phyloP scores from a whole-genome alignment of 331 rosid species.

The Stylosanthes scabra region DNA sequence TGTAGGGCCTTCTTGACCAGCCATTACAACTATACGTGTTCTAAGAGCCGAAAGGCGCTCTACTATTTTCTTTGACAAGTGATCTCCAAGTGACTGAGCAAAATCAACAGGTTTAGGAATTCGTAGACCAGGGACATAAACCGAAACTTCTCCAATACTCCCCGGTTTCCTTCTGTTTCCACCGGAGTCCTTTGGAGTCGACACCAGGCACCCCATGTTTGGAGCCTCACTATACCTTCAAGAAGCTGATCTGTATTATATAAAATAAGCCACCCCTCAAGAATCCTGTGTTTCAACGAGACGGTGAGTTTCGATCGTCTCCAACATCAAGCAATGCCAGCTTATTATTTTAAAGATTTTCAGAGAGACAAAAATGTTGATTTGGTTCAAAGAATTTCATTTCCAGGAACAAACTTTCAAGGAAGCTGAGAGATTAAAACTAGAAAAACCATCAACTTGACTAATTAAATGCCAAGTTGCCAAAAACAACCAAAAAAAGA shows the following conservation, averaged over 20 bases:
- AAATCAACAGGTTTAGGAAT: slow-evolving; percentile 95
- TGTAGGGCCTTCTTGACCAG: slow-evolving; percentile 97
- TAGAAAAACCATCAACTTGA: slow-evolving; percentile 47
- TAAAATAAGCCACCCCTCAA: slow-evolving; percentile 44
- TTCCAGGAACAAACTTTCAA: slow-evolving; percentile 43
- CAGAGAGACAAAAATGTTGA: slow-evolving; percentile 31
- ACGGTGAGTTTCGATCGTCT: slow-evolving; percentile 10
- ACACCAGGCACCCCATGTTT: slow-evolving; percentile 87
- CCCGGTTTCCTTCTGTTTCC: slow-evolving; percentile 90
- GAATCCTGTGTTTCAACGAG: slow-evolving; percentile 25
- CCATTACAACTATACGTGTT: slow-evolving; percentile 96
- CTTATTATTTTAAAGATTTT: slow-evolving; percentile 25
- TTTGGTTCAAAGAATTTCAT: slow-evolving; percentile 35
- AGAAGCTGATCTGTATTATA: slow-evolving; percentile 37
- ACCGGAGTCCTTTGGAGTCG: slow-evolving; percentile 77
- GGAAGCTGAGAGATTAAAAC: slow-evolving; percentile 50
- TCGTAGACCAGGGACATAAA: slow-evolving; percentile 93
- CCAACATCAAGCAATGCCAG: slow-evolving; percentile 22
- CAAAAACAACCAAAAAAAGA: slow-evolving; percentile 73
- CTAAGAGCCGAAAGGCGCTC: slow-evolving; percentile 89
- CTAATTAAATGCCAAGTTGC: slow-evolving; percentile 76
- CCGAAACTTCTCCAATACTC: slow-evolving; percentile 93
- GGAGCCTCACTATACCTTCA: slow-evolving; percentile 50
- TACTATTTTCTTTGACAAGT: slow-evolving; percentile 78
- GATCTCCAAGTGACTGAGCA: slow-evolving; percentile 70